Base-by-base conservation (phyloP, 257 asterid species). In the Salvia miltiorrhiza region DNA sequence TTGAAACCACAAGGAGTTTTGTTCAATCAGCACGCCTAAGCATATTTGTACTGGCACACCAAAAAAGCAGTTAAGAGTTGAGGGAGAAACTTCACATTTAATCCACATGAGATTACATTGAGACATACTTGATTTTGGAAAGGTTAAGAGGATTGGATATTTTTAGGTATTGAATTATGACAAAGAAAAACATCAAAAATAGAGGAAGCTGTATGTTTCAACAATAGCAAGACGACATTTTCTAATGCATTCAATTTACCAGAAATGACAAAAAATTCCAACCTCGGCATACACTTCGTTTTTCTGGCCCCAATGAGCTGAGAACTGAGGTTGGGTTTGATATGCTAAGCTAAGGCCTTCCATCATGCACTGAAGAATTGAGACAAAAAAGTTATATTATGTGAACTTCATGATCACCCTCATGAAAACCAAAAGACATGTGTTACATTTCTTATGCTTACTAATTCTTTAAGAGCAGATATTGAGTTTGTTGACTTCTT, bases 241-340 rank as follows among this genome's bases (percentile, higher is more conserved):
- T 13, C 52, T 43, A 26, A 58, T 9, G 65, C 63, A 50, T 7
- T 13, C 26, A n/a, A 39, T 28, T 16, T 20, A 65, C 40, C 30
- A 17, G 72, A 69, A 33, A 54, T 11, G 8, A 52, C 16, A 57
- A 24, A 37, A 62, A 73, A 48, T 17, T 35, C 81, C 67, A 65
- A 90, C 99, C 99, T 87, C 86, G 21, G 95, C 91, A 40, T 70
- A 82, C 67, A 90, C 88, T 80, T 90, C 99, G n/a, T 77, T 84
- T 81, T 71, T 90, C 81, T 77, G 89, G 79, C 91, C 85, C 28
- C 89, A 83, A 78, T 78, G 84, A 70, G 77, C 84, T 12, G 85
- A 82, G 70, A 88, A 78, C 76, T 93, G 95, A 70, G 94, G 96
- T 76, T 81, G 96, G 49, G 87, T 82, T 83, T 84, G 92, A 71